phyloP scores from a whole-genome alignment of 805 yeast species.

The Deakozyma indianensis region DNA sequence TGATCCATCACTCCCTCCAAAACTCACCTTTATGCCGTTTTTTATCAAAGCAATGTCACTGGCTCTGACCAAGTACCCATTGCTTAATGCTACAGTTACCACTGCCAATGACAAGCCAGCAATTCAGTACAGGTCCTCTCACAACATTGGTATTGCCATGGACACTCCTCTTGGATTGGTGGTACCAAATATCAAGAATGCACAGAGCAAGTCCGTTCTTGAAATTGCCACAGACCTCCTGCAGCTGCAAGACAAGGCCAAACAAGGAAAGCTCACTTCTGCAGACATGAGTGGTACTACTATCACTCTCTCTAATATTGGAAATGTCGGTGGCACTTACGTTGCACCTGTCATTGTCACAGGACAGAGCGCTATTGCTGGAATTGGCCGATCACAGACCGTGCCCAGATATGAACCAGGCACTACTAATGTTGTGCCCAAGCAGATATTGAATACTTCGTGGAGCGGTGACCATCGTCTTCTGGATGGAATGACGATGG shows the following conservation, averaged over 20 bases:
- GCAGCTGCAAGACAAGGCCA: slow-evolving; percentile 16
- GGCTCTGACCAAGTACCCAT: slow-evolving; percentile 16
- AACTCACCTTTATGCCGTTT: slow-evolving; percentile 21
- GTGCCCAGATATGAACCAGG: slow-evolving; percentile 16
- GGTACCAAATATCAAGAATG: slow-evolving; percentile 21
- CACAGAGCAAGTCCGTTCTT: slow-evolving; percentile 12
- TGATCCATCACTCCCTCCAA: slow-evolving; percentile 4
- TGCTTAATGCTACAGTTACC: slow-evolving; percentile 15
- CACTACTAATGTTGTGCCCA: slow-evolving; percentile 14
- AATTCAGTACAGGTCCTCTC: slow-evolving; percentile 13
- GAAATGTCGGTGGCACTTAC: slow-evolving; percentile 22
- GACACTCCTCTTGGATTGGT: slow-evolving; percentile 21
- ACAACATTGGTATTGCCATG: slow-evolving; percentile 22
- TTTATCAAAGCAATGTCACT: slow-evolving; percentile 22
- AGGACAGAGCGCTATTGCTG: slow-evolving; percentile 20
- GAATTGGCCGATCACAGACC: slow-evolving; percentile 16
- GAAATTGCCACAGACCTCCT: slow-evolving; percentile 18
- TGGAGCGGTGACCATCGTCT: slow-evolving; percentile 24
- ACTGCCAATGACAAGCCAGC: slow-evolving; percentile 11
- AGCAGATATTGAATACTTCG: slow-evolving; percentile 15
- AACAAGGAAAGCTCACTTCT: slow-evolving; percentile 14
- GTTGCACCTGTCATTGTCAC: slow-evolving; percentile 21
- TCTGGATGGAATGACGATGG: slow-evolving; percentile 23
- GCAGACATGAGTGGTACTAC: slow-evolving; percentile 20
- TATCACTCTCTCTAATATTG: slow-evolving; percentile 21